phyloP scores from a whole-genome alignment of 495 filamentous ascomycete genomes.

The Cryomyces antarcticus region DNA sequence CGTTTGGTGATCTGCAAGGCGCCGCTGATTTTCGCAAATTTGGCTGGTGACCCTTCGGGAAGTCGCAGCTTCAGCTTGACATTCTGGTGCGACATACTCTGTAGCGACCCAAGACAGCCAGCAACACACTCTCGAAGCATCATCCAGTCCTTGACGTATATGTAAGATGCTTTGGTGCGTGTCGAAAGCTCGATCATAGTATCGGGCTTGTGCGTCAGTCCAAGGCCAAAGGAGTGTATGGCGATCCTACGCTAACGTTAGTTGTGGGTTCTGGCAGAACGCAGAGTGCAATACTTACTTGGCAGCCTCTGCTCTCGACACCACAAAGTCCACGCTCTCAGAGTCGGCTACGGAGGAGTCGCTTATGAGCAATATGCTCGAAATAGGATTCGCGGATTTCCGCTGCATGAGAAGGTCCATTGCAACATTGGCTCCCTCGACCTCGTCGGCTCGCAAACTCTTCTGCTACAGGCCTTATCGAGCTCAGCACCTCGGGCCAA shows the following conservation, averaged over 20 bases:
- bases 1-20: conserved; percentile 94
- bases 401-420: conserved; percentile 99
- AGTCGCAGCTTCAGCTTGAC: conserved; percentile 89
- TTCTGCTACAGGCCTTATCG: conserved; percentile 91
- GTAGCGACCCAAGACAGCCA: conserved; percentile 82
- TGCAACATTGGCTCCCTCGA: conserved; percentile 93
- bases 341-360: conserved; percentile 95
- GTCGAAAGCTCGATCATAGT: conserved; percentile 96
- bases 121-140: conserved; percentile 96
- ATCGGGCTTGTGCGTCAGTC: conserved; percentile 93
- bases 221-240: conserved; percentile 92
- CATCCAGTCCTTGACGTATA: conserved; percentile 99
- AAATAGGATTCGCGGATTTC: conserved; percentile 88
- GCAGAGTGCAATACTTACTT: conserved; percentile 39
- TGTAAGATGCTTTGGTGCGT: conserved; percentile 89
- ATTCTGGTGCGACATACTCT: conserved; percentile 95
- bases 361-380: conserved; percentile 92
- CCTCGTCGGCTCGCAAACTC: conserved; percentile 87
- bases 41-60: conserved; percentile 90
- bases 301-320: conserved; percentile 90
- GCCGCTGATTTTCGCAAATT: conserved; percentile 96
- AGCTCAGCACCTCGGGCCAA: conserved; percentile 72
- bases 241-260: conserved; percentile 40
- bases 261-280: neutral
- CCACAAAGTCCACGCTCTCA: conserved; percentile 94